Conservation (phyloP, 805 yeast genomes). For the Saccharomycopsis amapae region DNA sequence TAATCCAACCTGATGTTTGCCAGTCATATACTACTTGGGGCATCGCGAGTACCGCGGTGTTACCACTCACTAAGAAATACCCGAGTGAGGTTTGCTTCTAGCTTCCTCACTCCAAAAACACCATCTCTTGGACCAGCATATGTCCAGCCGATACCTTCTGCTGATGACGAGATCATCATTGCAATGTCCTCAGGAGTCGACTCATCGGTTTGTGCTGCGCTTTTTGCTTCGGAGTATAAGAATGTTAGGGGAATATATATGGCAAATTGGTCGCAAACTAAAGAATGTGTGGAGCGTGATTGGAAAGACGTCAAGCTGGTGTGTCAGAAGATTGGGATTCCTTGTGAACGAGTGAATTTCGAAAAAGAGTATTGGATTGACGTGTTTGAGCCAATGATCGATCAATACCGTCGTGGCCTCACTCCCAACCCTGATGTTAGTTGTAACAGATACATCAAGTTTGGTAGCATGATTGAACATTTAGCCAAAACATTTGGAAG, state of each 20-base stretch:
- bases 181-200: constrained; percentile 98
- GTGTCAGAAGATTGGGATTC: constrained; percentile 52
- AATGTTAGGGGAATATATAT: constrained; percentile 77
- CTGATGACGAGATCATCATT: constrained; percentile 57
- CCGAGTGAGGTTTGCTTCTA: no score
- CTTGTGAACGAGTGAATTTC: constrained; percentile 70
- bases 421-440: constrained; percentile 95
- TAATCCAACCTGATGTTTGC: no score
- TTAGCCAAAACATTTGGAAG: constrained; percentile 29
- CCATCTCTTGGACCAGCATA: no score
- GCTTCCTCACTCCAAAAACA: no score
- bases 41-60: no score
- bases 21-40: no score
- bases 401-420: constrained; percentile 56
- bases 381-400: constrained; percentile 90
- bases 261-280: constrained; percentile 80
- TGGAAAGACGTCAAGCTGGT: constrained; percentile 78
- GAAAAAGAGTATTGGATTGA: constrained; percentile 90
- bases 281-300: constrained; percentile 75
- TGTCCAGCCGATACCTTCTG: constrained; percentile 39
- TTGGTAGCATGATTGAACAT: constrained; percentile 66
- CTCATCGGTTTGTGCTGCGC: constrained; percentile 79
- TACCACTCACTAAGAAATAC: no score
- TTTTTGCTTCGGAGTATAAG: constrained; percentile 43
- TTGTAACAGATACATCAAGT: constrained; percentile 81